These are phyloP conservation scores for Arachis hypogaea DNA, from an alignment of 306 rosid genomes.

Conservation along the genomic window DNA sequence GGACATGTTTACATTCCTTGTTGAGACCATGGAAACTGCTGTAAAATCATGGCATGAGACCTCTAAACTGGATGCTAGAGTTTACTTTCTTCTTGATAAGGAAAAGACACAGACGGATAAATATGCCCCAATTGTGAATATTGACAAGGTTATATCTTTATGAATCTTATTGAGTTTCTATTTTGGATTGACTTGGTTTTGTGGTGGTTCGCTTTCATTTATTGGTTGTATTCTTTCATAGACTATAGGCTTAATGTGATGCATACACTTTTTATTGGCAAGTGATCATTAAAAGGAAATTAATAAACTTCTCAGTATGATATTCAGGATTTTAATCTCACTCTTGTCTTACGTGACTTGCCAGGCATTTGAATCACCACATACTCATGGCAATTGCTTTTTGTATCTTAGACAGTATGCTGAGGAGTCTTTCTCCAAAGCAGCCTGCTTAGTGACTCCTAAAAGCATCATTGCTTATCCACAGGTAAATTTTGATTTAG, in stretches of 20 bases:
- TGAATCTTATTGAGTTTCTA: constrained; percentile 17
- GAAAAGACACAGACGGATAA: constrained; percentile 82
- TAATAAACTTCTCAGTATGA: constrained; percentile 15
- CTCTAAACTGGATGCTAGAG: constrained; percentile 86
- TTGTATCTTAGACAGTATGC: constrained; percentile 94
- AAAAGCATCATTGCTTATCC: constrained; percentile 90
- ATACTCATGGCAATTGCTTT: constrained; percentile 77
- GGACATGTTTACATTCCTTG: constrained; percentile 74
- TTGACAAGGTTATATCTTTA: constrained; percentile 72
- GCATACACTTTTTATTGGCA: constrained; percentile 31
- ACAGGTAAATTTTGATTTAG: constrained; percentile 66
- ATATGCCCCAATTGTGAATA: constrained; percentile 87
- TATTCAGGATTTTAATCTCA: constrained; percentile 26
- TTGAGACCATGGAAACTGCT: constrained; percentile 93
- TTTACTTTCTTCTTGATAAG: constrained; percentile 83
- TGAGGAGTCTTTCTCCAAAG: constrained; percentile 81
- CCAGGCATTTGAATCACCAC: constrained; percentile 97
- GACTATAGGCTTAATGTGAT: constrained; percentile 13
- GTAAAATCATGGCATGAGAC: constrained; percentile 88
- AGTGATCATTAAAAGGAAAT: constrained; percentile 12
- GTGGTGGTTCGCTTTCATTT: constrained; percentile 5
- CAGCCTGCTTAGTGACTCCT: constrained; percentile 91
- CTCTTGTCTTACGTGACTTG: constrained; percentile 33
- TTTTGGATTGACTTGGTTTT: constrained; percentile 26
- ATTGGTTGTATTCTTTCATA: constrained; percentile 1